Percentiles rank a stretch among this genome's conserved stretches.
Conservation (phyloP, 2,329 filamentous ascomycete genomes). For the Ustilaginoidea virens region DNA sequence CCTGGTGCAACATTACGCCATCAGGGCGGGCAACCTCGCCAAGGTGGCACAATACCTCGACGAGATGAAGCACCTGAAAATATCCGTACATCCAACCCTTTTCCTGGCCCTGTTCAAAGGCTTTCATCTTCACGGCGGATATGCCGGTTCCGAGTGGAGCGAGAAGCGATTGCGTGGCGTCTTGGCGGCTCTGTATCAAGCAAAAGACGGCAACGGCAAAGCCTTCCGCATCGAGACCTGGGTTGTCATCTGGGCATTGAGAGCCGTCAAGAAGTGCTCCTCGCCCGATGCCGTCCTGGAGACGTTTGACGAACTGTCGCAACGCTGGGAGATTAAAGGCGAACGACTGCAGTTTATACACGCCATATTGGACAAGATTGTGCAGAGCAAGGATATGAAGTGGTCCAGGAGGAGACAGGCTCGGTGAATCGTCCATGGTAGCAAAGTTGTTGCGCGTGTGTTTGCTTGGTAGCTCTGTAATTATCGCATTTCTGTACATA, state of each 20-base stretch:
- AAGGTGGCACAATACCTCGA: constrained; percentile 56
- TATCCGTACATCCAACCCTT: constrained; percentile 59
- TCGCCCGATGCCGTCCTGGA: constrained; percentile 33
- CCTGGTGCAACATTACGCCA: constrained; percentile 60
- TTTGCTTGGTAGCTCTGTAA: no score
- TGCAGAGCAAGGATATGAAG: constrained; percentile 19
- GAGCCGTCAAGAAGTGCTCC: constrained; percentile 49
- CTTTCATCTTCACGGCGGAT: constrained; percentile 58
- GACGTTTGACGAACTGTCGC: constrained; percentile 34
- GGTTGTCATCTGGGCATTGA: constrained; percentile 44
- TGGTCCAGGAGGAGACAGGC: constrained; percentile 8
- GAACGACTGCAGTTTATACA: constrained; percentile 30
- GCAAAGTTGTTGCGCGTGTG: no score
- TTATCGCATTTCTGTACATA: no score
- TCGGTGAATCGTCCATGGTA: no score
- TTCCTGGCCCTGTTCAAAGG: constrained; percentile 74
- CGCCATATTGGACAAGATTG: constrained; percentile 25
- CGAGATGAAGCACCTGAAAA: constrained; percentile 59
- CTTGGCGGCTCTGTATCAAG: constrained; percentile 47
- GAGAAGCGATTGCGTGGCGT: constrained; percentile 49
- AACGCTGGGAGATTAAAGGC: constrained; percentile 29
- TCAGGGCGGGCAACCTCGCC: constrained; percentile 52
- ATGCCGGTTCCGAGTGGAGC: constrained; percentile 54
- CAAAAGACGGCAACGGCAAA: constrained; percentile 29
- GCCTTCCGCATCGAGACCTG: constrained; percentile 40